Evolutionary conservation across 306 rosid genomes (phyloP).

Genomic region (Cucumis melo): DNA sequence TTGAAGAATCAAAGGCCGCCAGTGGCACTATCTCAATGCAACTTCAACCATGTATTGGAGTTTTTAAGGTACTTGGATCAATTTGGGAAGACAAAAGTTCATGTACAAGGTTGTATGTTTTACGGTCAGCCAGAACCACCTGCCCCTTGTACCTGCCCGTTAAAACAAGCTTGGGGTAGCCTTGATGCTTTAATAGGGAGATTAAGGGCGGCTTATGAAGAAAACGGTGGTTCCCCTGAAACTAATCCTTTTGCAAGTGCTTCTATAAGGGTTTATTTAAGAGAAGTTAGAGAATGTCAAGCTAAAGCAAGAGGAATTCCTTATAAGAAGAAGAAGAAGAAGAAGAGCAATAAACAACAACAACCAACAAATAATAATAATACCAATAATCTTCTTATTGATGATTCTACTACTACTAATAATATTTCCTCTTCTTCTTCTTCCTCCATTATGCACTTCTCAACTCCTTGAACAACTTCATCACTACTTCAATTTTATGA

Average conservation of each 20-base stretch:
- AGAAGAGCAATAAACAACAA: constrained; percentile 17
- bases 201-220: constrained; percentile 62
- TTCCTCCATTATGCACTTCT: constrained; percentile 18
- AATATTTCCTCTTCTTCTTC: neutral
- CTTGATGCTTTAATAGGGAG: constrained; percentile 62
- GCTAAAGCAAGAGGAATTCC: constrained; percentile 70
- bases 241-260: constrained; percentile 50
- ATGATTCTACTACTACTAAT: neutral
- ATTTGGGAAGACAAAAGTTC: constrained; percentile 71
- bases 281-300: constrained; percentile 51
- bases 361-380: neutral
- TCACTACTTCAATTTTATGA: neutral
- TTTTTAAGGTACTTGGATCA: constrained; percentile 53
- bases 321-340: constrained; percentile 65
- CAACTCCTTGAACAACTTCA: constrained; percentile 4
- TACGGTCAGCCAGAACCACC: constrained; percentile 68
- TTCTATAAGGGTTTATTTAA: constrained; percentile 42
- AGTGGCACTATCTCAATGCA: constrained; percentile 43
- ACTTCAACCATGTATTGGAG: constrained; percentile 51
- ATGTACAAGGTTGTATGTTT: constrained; percentile 51
- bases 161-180: constrained; percentile 64
- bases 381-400: neutral
- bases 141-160: constrained; percentile 53
- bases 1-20: constrained; percentile 48
- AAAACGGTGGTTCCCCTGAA: constrained; percentile 50